Evolutionary conservation across 345 rosid genomes (phyloP), one percentile per base, ranked within the genome.

Genomic region (Boechera retrofracta): DNA sequence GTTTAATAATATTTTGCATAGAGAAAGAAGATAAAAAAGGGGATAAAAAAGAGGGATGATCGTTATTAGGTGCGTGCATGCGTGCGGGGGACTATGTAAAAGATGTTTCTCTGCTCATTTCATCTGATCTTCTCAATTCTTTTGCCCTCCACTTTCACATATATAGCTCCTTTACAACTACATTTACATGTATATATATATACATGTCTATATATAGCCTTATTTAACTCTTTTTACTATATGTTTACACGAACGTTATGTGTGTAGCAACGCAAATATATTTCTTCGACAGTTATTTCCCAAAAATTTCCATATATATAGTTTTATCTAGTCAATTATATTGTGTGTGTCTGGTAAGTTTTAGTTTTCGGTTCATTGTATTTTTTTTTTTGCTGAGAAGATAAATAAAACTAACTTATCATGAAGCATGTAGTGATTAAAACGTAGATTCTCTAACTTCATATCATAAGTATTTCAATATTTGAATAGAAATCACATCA

Each of bases 61-160:
- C 72, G 81, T 71, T 62, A 63, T 41, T 69, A 65, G 65, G 58
- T 53, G 75, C 31, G 49, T 71, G 73, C 77, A 65, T 78, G 81
- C 81, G 77, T 78, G 81, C 77, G 73, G 72, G 71, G 38, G 80
- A 77, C 77, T 57, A 78, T 13, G 81, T 64, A 64, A 64, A 75
- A 66, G 75, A 58, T 77, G 75, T 16, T 69, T 62, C 51, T 33
- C 49, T 71, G 80, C 60, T n/a, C 66, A 33, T 48, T 64, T 77
- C 72, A 56, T 77, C 68, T 72, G 63, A 65, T 66, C 69, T 72
- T 72, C 63, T 65, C 68, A 57, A 65, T 64, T 64, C 77, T 65
- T 71, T 72, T 72, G 73, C 68, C 38, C 32, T 48, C 76, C 61
- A 64, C 76, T 77, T 45, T 64, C 71, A 64, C 60, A n/a, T 35